Evolutionary conservation across 805 yeast genomes (phyloP), one percentile per base, ranked within the genome.

Genomic region (Hanseniaspora thailandica): DNA sequence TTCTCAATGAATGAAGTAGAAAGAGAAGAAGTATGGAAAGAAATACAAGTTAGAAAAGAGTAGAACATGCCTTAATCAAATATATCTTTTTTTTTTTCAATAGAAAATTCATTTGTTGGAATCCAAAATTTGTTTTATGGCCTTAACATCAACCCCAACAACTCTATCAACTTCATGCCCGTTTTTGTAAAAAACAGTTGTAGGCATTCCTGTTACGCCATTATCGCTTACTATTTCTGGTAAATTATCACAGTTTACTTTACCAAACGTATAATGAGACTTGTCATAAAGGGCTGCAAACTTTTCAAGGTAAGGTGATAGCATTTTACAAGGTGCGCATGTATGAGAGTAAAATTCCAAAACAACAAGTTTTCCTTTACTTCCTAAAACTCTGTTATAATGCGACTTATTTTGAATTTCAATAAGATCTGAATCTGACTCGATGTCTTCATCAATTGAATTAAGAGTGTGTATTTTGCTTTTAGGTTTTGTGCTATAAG

Each of bases 271-370:
- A 34, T 25, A 31, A 61, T 75, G 77, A 61, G 83, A 86, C 52
- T 73, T 70, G 28, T 81, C 58, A 78, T 81, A 82, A 63, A 74
- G 71, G 46, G 66, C 66, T 41, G 88, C 73, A 65, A 89, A 82
- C 69, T 84, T 83, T 66, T 89, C 95, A 62, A 90, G 73, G 73
- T 86, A 73, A 62, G 98, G 98, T 54, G 96, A 89, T 71, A 93
- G 84, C 81, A 86, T 86, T 78, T 90, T 93, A 77, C 98, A 90
- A 57, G 98, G 97, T 62, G 97, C 97, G 72, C 98, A 90, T 97
- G 97, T 93, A 57, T 89, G 81, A 63, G 97, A 97, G 66, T 79
- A 89, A 75, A 90, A 93, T 75, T 93, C 97, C 61, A 93, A 86
- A 61, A 93, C 89, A 61, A 87, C 89, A 65, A 87, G 15, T 75